Base-by-base conservation (phyloP, 495 filamentous ascomycete genomes). In the Trichocladium antarcticum region DNA sequence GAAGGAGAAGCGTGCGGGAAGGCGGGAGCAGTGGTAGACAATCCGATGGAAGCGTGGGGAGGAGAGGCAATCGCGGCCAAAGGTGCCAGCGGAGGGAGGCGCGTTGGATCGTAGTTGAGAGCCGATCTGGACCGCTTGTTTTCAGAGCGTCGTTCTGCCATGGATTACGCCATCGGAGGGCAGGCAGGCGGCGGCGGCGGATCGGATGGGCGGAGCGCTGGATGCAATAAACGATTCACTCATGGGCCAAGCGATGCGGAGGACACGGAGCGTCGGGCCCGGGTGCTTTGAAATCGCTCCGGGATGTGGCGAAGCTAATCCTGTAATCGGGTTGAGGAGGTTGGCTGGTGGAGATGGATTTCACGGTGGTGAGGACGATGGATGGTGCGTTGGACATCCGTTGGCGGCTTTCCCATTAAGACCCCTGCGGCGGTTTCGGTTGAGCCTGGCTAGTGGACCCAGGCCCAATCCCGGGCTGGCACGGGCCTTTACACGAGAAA, bases 121-220 rank as follows among this genome's bases (percentile, higher is more conserved):
- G 64, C 71, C 72, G 72, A 71, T 74, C 70, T 68, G 64, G 70
- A 72, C 65, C 69, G 69, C 69, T 56, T 61, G 52, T 63, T 68
- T 68, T 68, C 68, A 61, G 64, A 62, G 65, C 68, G 73, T 72
- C 70, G 71, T 67, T 75, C 72, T 75, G 72, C 72, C 72, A 75
- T 75, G 72, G 70, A 72, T 72, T 72, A 75, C 72, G 72, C 72
- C 72, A 75, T 75, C 62, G 53, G 53, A 29, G 39, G 22, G 34
- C 41, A 59, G 65, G 59, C 64, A 65, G 61, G 59, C 60, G 59
- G 15, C 5, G 54, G 58, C 36, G 35, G 54, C 32, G 47, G 48
- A 45, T 42, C 42, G 47, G 43, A 57, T 38, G 42, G 57, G 29
- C 27, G 45, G 32, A 28, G 34, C 27, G 12, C 11, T 32, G 12